Percentiles rank a stretch among this genome's conserved stretches.
Evolutionary conservation across 2,329 filamentous ascomycete genomes (phyloP).

Genomic region (Sporothrix mexicana): DNA sequence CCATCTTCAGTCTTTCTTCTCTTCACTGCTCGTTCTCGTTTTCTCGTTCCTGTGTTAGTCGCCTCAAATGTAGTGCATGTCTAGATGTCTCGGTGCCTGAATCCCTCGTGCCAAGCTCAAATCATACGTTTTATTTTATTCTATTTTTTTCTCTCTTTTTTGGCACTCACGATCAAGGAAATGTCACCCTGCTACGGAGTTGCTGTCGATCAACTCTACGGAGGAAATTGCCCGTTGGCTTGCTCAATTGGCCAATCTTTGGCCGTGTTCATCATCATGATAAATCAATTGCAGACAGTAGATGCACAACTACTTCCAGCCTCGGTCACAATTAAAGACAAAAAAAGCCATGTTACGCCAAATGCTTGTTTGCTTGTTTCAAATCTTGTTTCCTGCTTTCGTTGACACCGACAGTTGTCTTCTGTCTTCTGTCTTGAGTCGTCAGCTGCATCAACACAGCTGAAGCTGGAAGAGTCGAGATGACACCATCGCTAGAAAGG

Average conservation of each 20-base stretch:
- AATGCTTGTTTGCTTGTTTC: not conserved
- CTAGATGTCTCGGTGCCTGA: not conserved
- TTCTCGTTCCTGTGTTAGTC: not conserved
- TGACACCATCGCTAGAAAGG: not conserved
- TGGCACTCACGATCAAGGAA: not conserved
- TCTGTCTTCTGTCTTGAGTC: too few relatives aligned
- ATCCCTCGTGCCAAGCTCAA: not conserved
- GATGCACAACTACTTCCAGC: not conserved
- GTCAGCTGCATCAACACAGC: not conserved
- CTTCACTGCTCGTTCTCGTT: slow-evolving; percentile 9
- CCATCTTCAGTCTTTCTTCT: not conserved
- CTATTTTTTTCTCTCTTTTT: not conserved
- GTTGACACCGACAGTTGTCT: too few relatives aligned
- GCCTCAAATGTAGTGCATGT: not conserved
- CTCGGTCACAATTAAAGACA: not conserved
- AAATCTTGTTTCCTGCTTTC: not conserved
- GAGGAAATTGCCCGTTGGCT: not conserved
- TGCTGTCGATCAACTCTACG: not conserved
- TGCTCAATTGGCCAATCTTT: not conserved
- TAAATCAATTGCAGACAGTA: not conserved
- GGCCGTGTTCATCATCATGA: not conserved
- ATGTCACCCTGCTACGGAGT: not conserved
- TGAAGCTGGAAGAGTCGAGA: not conserved
- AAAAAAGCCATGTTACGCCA: not conserved
- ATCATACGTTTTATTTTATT: not conserved